Conservation (phyloP, 768 basidiomycete species). For the Termitomyces sp. region DNA sequence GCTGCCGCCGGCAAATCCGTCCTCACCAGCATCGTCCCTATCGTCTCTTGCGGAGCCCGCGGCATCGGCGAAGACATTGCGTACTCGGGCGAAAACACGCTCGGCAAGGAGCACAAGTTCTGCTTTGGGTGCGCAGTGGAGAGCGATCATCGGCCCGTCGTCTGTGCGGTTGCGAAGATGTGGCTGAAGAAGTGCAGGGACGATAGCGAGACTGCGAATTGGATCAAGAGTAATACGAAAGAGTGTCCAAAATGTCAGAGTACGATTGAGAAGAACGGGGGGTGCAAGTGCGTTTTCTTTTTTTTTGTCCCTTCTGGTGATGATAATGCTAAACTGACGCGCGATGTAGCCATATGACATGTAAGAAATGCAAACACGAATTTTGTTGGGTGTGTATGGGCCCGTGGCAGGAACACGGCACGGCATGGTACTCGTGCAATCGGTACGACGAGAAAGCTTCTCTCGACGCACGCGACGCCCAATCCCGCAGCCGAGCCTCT, state of each 20-base stretch:
- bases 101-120: constrained; percentile 66
- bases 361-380: constrained; percentile 98
- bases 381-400: constrained; percentile 99
- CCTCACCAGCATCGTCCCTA: constrained; percentile 79
- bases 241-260: constrained; percentile 95
- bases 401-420: constrained; percentile 96
- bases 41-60: constrained; percentile 75
- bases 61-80: constrained; percentile 31
- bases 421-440: constrained; percentile 97
- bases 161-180: constrained; percentile 83
- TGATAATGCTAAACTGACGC: background rate
- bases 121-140: constrained; percentile 94
- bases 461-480: constrained; percentile 84
- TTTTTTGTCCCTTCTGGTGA: background rate
- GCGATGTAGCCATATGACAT: constrained; percentile 89
- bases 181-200: constrained; percentile 98
- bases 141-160: constrained; percentile 86
- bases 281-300: constrained; percentile 84
- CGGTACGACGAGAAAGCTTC: constrained; percentile 92
- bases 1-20: constrained; percentile 72
- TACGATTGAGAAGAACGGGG: constrained; percentile 99
- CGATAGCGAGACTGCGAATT: constrained; percentile 97
- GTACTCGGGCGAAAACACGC: background rate
- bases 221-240: constrained; percentile 99
- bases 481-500: constrained; percentile 84